phyloP scores from a whole-genome alignment of 768 basidiomycete species.

The Cubamyces sp. region DNA sequence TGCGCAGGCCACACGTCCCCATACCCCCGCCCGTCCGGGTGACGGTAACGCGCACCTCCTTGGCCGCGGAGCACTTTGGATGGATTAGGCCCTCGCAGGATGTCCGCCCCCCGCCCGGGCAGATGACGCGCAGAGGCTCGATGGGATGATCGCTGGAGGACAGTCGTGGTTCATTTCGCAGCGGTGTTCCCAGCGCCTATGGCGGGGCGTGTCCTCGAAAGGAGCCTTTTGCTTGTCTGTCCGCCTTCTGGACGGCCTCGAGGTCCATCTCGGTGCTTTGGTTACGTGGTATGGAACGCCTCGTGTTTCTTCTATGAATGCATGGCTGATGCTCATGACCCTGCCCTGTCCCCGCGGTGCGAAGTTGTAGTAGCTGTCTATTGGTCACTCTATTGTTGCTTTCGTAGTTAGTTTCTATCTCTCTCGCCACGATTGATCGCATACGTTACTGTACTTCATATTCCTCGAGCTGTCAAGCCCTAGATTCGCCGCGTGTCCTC shows the following conservation, averaged over 20 bases:
- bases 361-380: not conserved
- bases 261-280: not conserved
- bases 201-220: not conserved
- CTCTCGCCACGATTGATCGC: no score
- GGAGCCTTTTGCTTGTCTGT: not conserved
- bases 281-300: conserved; percentile 4
- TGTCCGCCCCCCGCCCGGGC: not conserved
- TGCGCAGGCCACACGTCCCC: conserved; percentile 13
- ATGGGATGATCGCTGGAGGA: conserved; percentile 14
- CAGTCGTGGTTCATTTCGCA: not conserved
- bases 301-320: conserved; percentile 6
- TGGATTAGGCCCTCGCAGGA: not conserved
- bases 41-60: not conserved
- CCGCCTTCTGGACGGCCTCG: conserved; percentile 2
- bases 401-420: not conserved
- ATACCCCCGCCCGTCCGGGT: conserved; percentile 8
- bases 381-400: not conserved
- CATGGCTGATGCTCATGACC: conserved; percentile 2
- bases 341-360: not conserved
- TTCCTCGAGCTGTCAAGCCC: no score
- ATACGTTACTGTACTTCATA: no score
- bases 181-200: conserved; percentile 1
- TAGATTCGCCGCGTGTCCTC: no score
- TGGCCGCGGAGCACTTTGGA: not conserved
- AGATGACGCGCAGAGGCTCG: conserved; percentile 17